These are phyloP conservation scores for Aureobasidium sp. DNA, from an alignment of 2,329 filamentous ascomycete species.

Conservation along the genomic window DNA sequence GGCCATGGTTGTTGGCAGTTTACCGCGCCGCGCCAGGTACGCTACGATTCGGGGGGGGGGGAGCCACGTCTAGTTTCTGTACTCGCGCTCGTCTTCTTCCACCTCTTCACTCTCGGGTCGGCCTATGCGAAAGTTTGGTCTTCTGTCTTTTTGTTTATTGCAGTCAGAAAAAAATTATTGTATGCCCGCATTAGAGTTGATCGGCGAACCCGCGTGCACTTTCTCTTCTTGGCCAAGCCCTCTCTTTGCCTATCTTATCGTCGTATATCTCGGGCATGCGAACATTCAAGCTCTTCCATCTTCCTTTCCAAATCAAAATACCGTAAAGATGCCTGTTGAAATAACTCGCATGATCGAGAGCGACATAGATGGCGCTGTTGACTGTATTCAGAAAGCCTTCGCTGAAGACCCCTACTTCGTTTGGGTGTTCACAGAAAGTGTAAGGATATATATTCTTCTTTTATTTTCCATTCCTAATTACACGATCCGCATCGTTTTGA, in stretches of 20 bases:
- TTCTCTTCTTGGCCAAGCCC: not conserved
- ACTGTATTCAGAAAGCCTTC: conserved; percentile 59
- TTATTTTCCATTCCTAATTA: conserved; percentile 30
- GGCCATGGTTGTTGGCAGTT: conserved; percentile 35
- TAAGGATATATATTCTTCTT: conserved; percentile 24
- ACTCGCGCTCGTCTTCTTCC: not conserved
- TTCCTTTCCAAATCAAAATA: not conserved
- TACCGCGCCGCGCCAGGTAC: conserved; percentile 42
- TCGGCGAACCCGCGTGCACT: not conserved
- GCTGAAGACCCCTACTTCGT: conserved; percentile 57
- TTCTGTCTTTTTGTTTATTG: not conserved
- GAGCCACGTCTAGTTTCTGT: conserved; percentile 31
- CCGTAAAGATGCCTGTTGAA: conserved; percentile 35
- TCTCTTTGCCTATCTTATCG: not conserved
- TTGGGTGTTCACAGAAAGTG: conserved; percentile 56
- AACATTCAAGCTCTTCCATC: not conserved
- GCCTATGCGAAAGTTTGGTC: not conserved
- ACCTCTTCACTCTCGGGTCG: not conserved
- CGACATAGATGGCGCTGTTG: conserved; percentile 56
- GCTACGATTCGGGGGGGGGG: conserved; percentile 43
- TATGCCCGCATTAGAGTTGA: not conserved
- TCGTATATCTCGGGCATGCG: not conserved
- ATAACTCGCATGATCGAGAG: conserved; percentile 46
- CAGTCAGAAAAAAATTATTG: not conserved
- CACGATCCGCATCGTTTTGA: not conserved